Percentiles rank a stretch among this genome's conserved stretches.
These are phyloP conservation scores for Leccinum fallax DNA, from an alignment of 1,284 basidiomycete species.

Conservation along the genomic window DNA sequence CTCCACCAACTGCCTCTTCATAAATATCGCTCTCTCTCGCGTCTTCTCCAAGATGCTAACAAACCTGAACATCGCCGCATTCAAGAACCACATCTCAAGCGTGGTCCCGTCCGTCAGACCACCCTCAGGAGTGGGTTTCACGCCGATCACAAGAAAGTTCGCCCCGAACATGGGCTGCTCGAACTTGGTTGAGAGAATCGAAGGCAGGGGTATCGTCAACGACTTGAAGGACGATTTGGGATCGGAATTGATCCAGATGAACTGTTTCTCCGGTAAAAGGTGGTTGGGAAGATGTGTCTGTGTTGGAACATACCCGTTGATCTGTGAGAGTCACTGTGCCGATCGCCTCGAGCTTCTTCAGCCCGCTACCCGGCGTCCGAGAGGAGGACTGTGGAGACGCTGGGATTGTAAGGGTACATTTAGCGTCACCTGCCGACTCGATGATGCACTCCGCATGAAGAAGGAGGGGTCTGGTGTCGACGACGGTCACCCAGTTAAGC, in stretches of 20 bases:
- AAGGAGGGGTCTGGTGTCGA: conserved; percentile 59
- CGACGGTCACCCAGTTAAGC: conserved; percentile 76
- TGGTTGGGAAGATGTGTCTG: conserved; percentile 7
- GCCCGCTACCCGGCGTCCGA: conserved; percentile 51
- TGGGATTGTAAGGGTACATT: conserved; percentile 60
- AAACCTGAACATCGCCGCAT: conserved; percentile 73
- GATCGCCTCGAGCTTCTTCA: conserved; percentile 57
- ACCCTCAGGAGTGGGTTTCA: conserved; percentile 66
- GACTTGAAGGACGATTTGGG: conserved; percentile 47
- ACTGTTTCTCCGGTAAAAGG: conserved; percentile 40
- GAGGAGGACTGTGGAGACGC: conserved; percentile 38
- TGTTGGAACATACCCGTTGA: conserved; percentile 56
- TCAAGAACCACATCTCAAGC: conserved; percentile 66
- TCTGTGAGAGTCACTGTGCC: conserved; percentile 69
- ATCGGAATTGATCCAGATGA: conserved; percentile 59
- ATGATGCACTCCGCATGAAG: conserved; percentile 64
- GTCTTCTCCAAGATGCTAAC: conserved; percentile 72
- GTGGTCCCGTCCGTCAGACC: conserved; percentile 63
- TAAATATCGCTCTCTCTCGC: conserved; percentile 71
- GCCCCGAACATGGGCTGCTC: conserved; percentile 72
- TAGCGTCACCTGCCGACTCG: conserved; percentile 55
- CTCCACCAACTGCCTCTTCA: conserved; percentile 59
- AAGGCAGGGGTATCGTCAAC: conserved; percentile 59
- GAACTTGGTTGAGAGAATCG: conserved; percentile 68
- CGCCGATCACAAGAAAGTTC: conserved; percentile 67